These are phyloP conservation scores for Ceratocystis huliohia DNA, from an alignment of 2,329 filamentous ascomycete species.

Conservation along the genomic window DNA sequence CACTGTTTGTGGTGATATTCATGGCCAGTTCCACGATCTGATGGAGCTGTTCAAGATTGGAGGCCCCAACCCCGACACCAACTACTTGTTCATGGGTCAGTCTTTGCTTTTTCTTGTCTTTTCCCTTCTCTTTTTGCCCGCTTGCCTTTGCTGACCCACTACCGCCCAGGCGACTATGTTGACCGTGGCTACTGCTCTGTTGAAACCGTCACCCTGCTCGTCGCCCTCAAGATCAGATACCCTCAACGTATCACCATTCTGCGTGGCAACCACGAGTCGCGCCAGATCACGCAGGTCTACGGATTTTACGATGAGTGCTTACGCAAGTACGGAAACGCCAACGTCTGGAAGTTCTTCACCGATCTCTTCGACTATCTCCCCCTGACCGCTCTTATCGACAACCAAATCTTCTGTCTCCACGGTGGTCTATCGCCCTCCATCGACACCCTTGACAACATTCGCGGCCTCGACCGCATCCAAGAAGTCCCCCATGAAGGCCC, in stretches of 20 bases:
- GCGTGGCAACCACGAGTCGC: slow-evolving; percentile 95
- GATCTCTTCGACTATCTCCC: slow-evolving; percentile 98
- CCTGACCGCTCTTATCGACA: slow-evolving; percentile 92
- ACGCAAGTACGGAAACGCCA: slow-evolving; percentile 96
- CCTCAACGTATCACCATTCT: slow-evolving; percentile 96
- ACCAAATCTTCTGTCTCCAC: slow-evolving; percentile 98
- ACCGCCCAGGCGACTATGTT: slow-evolving; percentile 72
- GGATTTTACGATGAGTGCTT: slow-evolving; percentile 99
- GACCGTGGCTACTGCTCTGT: slow-evolving; percentile 98
- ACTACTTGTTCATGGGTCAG: slow-evolving; percentile 98
- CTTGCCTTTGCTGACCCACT: not conserved
- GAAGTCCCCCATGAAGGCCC: slow-evolving; percentile 97
- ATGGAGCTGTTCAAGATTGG: slow-evolving; percentile 99
- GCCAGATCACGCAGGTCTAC: slow-evolving; percentile 98
- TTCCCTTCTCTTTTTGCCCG: not conserved
- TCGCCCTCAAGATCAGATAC: slow-evolving; percentile 95
- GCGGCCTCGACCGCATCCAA: slow-evolving; percentile 88
- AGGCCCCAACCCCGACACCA: slow-evolving; percentile 93
- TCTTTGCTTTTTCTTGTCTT: not conserved
- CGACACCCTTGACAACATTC: slow-evolving; percentile 89
- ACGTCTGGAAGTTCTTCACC: slow-evolving; percentile 98
- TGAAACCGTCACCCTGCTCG: slow-evolving; percentile 91
- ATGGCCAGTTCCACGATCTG: slow-evolving; percentile 96
- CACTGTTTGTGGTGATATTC: slow-evolving; percentile 97
- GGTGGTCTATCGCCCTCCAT: slow-evolving; percentile 93